A percentile compares a stretch with the other conserved stretches of the same genome.
Evolutionary conservation across 2,329 filamentous ascomycete species (phyloP).

Genomic region (Sporothrix globosa): DNA sequence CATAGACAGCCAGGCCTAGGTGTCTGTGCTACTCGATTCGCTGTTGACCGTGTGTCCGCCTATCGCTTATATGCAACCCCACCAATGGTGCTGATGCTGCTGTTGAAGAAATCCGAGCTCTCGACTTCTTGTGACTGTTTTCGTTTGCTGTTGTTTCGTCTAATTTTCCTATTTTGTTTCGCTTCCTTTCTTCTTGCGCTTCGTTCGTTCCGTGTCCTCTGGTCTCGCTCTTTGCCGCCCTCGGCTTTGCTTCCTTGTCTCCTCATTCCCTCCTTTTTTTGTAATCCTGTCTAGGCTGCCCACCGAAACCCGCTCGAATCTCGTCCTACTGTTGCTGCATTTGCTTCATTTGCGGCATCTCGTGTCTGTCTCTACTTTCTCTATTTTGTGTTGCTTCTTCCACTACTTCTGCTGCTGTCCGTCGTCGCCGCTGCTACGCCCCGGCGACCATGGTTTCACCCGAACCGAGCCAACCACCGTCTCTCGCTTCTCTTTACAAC

Average conservation of each 20-base stretch:
- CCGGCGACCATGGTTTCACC: slow-evolving; percentile 27
- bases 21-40: slow-evolving; percentile 5
- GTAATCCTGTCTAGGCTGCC: neutral
- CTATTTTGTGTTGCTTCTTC: neutral
- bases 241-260: neutral
- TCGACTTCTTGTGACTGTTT: neutral
- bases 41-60: slow-evolving; percentile 17
- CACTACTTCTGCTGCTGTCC: slow-evolving; percentile 22
- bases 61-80: slow-evolving; percentile 36
- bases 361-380: neutral
- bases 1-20: neutral
- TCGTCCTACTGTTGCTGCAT: neutral
- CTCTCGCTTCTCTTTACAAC: slow-evolving; percentile 21
- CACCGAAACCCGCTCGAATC: slow-evolving; percentile 2
- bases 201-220: neutral
- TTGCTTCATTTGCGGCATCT: neutral
- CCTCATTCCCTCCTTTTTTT: neutral
- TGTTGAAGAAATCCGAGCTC: slow-evolving; percentile 23
- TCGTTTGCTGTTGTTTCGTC: slow-evolving; percentile 6
- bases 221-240: neutral
- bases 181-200: neutral
- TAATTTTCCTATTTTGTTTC: slow-evolving; percentile 14
- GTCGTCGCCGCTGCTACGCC: slow-evolving; percentile 16
- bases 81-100: slow-evolving; percentile 10
- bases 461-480: slow-evolving; percentile 31